A percentile compares a stretch with the other conserved stretches of the same genome.
These are phyloP conservation scores for Amniculicola lignicola DNA, from an alignment of 495 filamentous ascomycete species.

Conservation along the genomic window DNA sequence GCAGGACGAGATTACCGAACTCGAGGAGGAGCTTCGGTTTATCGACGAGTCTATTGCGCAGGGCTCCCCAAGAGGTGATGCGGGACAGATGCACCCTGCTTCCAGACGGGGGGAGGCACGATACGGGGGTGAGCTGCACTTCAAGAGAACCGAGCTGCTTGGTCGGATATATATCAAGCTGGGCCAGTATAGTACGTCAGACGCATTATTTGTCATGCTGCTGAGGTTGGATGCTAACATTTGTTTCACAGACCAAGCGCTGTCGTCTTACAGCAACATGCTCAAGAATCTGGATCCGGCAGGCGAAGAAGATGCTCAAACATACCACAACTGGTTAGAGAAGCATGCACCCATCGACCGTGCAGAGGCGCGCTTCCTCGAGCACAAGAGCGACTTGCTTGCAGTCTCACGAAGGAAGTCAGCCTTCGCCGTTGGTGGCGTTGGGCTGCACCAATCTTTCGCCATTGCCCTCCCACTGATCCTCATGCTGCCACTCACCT, in stretches of 20 bases:
- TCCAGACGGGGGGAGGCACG: conserved; percentile 68
- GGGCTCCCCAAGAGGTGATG: conserved; percentile 43
- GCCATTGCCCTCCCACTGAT: conserved; percentile 28
- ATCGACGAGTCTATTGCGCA: conserved; percentile 72
- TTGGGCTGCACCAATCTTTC: conserved; percentile 17
- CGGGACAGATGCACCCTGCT: conserved; percentile 54
- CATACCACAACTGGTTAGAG: conserved; percentile 66
- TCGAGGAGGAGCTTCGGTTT: conserved; percentile 70
- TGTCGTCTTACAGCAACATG: conserved; percentile 61
- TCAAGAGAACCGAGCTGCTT: conserved; percentile 66
- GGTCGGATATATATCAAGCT: conserved; percentile 70
- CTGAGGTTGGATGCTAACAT: too few species aligned
- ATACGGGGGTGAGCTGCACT: conserved; percentile 65
- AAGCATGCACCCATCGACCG: conserved; percentile 59
- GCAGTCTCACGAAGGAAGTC: conserved; percentile 16
- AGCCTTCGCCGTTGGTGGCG: conserved; percentile 28
- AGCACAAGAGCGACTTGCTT: conserved; percentile 60
- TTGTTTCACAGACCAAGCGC: conserved; percentile 67
- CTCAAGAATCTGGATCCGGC: conserved; percentile 56
- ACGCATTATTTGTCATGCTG: too few species aligned
- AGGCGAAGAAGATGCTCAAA: conserved; percentile 54
- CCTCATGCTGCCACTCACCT: conserved; percentile 28
- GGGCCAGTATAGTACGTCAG: conserved; percentile 81
- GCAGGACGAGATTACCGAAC: conserved; percentile 78
- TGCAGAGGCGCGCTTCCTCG: conserved; percentile 66